phyloP scores from a whole-genome alignment of 257 asterid species.

The Solanum sparsipilum region DNA sequence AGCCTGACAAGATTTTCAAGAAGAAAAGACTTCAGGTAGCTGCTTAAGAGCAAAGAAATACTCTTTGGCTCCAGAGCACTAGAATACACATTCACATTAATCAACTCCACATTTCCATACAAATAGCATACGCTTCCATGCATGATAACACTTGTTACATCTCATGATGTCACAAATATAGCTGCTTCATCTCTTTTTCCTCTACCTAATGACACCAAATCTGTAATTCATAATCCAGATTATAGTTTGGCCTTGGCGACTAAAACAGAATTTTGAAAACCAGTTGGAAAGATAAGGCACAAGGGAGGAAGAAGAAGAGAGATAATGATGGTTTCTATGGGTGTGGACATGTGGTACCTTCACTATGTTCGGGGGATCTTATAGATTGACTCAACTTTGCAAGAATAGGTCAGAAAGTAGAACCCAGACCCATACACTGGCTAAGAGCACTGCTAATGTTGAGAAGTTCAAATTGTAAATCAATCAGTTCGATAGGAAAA shows the following conservation, averaged over 20 bases:
- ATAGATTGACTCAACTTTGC: background rate
- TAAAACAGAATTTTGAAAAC: background rate
- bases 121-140: background rate
- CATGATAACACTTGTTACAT: background rate
- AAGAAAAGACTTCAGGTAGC: constrained; percentile 4
- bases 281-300: background rate
- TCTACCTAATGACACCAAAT: background rate
- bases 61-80: background rate
- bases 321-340: background rate
- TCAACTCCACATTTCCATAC: background rate
- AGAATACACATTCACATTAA: background rate
- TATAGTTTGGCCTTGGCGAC: background rate
- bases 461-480: background rate
- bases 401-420: background rate
- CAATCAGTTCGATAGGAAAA: background rate
- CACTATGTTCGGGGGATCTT: background rate
- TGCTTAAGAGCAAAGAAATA: background rate
- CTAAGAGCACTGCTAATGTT: background rate
- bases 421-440: background rate
- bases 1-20: constrained; percentile 35
- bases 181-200: background rate
- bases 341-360: background rate
- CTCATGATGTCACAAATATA: background rate
- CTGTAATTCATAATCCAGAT: background rate
- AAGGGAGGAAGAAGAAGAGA: background rate